A percentile compares a stretch with the other conserved stretches of the same genome.
phyloP scores from a whole-genome alignment of 257 asterid genomes.

The Ilex aquifolium region DNA sequence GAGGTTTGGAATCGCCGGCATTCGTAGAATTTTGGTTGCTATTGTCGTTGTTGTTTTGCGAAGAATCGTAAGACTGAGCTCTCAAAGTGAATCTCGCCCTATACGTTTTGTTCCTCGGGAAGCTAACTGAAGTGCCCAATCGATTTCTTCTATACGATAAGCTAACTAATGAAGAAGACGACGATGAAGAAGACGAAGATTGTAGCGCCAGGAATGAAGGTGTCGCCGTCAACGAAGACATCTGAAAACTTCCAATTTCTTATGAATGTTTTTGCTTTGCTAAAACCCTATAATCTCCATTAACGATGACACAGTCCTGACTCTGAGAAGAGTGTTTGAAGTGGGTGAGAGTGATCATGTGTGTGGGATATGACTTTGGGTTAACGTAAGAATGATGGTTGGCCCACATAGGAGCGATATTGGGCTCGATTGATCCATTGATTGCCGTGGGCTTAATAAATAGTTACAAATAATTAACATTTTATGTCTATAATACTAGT shows the following conservation, averaged over 20 bases:
- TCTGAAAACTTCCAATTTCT: slow-evolving; percentile 9
- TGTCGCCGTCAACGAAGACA: slow-evolving; percentile 59
- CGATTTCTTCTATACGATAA: slow-evolving; percentile 12
- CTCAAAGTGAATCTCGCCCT: slow-evolving; percentile 37
- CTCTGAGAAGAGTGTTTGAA: too few relatives aligned
- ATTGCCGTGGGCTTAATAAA: too few relatives aligned
- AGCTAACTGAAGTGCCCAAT: slow-evolving; percentile 31
- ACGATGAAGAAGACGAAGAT: slow-evolving; percentile 25
- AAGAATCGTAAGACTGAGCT: slow-evolving; percentile 40
- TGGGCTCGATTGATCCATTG: too few relatives aligned
- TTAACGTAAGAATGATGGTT: too few relatives aligned
- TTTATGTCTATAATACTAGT: too few relatives aligned
- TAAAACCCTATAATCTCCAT: slow-evolving; percentile 21
- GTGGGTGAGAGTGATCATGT: too few relatives aligned
- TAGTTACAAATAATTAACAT: too few relatives aligned
- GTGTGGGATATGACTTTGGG: too few relatives aligned
- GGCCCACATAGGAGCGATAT: too few relatives aligned
- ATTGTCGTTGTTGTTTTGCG: slow-evolving; percentile 15
- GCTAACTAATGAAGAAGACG: slow-evolving; percentile 24
- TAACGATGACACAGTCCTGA: slow-evolving; percentile 6
- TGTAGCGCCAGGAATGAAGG: slow-evolving; percentile 41
- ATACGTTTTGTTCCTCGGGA: slow-evolving; percentile 17
- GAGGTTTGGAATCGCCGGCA: slow-evolving; percentile 53
- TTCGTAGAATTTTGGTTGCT: slow-evolving; percentile 31
- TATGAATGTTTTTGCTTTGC: background rate